Base-by-base conservation (phyloP, 768 basidiomycete genomes). In the Psilocybe cubensis region DNA sequence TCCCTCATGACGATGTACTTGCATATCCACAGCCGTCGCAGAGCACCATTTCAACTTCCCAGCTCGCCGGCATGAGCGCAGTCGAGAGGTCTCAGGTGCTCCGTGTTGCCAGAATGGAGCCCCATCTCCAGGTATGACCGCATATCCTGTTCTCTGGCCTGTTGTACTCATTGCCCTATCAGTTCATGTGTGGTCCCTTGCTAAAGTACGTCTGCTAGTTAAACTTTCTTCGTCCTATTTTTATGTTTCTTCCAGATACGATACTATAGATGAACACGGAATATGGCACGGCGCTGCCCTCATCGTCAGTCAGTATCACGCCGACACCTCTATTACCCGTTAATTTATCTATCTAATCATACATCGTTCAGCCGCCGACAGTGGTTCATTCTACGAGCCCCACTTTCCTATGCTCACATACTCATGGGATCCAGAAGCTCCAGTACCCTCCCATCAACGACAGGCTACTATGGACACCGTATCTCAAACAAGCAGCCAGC, bases 171-270 rank as follows among this genome's bases (percentile, higher is more conserved):
- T 50, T 40, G 56, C 33, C 70, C 27, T 27, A 27, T 24, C 33
- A 89, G 79, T 83, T 96, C 66, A 95, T 96, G 93, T 92, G 91
- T 54, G 94, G 95, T 0, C 94, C 94, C 20, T 76, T 98, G 17
- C 74, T 98, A 51, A 77, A 75, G 80, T 81, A 62, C 50, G 71
- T 63, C 35, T 50, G 27, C 42, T 38, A 28, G 47, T 43, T 42
- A 46, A 27, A 31, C 52, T 45, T 41, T 51, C 28, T 18, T 28
- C 10, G 20, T 50, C 6, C 43, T 52, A 27, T 27, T 43, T 48
- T 28, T 33, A 42, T 41, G 21, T 54, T 33, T 51, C 43, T 10
- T 10, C 28, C 40, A 86, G 91, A 40, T 98, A 94, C 66, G 95
- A 98, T 68, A 98, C 94, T 0, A 83, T 92, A 23, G 88, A 92